Evolutionary conservation across 371 early-diverging fungal genomes (phyloP).

Genomic region (Hamiltosporidium tvaerminnensis): DNA sequence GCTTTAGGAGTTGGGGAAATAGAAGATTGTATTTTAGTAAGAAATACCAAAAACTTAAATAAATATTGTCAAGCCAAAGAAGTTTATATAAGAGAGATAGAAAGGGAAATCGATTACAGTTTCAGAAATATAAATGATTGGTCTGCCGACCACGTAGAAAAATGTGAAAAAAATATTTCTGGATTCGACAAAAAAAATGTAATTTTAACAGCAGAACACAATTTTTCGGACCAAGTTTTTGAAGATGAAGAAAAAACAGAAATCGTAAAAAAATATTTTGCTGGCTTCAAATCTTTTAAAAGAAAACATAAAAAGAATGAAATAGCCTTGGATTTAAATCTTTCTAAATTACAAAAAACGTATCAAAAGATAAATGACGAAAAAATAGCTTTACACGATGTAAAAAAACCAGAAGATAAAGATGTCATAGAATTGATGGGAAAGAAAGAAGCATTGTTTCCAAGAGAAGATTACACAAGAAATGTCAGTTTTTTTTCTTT

Average conservation of each 20-base stretch:
- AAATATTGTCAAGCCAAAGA: conserved; percentile 33
- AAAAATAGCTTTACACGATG: conserved; percentile 3
- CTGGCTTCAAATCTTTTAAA: conserved; percentile 1
- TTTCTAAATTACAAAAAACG: background rate
- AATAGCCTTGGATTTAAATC: background rate
- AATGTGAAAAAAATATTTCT: background rate
- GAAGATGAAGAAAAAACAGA: background rate
- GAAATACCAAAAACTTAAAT: conserved; percentile 36
- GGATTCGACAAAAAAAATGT: too few relatives aligned
- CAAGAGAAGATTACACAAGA: conserved; percentile 21
- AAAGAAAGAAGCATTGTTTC: conserved; percentile 20
- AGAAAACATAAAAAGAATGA: background rate
- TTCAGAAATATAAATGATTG: conserved; percentile 32
- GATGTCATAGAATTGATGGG: conserved; percentile 12
- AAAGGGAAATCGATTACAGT: conserved; percentile 39
- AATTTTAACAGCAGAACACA: background rate
- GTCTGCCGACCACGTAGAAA: conserved; percentile 16
- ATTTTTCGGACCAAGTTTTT: background rate
- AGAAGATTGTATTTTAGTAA: conserved; percentile 35
- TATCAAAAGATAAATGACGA: background rate
- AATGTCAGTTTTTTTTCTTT: conserved; percentile 43
- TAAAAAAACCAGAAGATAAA: background rate
- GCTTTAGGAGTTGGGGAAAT: conserved; percentile 38
- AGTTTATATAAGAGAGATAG: conserved; percentile 34
- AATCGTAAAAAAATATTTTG: background rate